These are phyloP conservation scores for Thalassiosira livingstoniorum DNA, from an alignment of 352 stramenopile species.

Conservation along the genomic window DNA sequence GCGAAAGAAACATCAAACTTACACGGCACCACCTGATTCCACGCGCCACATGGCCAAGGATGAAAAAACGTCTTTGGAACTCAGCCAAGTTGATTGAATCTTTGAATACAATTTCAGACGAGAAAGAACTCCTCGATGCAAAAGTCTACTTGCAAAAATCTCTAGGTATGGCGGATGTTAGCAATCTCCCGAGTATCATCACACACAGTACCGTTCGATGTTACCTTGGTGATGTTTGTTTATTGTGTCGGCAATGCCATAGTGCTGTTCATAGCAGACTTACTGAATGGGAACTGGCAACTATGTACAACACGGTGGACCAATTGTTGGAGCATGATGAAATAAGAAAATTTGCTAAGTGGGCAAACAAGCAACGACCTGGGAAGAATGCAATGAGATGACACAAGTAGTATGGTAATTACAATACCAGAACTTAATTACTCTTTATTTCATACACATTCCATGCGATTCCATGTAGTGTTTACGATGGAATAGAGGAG, in stretches of 20 bases:
- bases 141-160: conserved; percentile 39
- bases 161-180: conserved; percentile 19
- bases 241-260: conserved; percentile 91
- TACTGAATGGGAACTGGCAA: conserved; percentile 90
- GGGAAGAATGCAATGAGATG: conserved; percentile 14
- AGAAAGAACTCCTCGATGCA: conserved; percentile 23
- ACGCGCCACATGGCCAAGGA: conserved; percentile 69
- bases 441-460: too few relatives aligned
- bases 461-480: too few relatives aligned
- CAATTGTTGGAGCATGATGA: conserved; percentile 90
- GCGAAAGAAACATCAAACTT: conserved; percentile 91
- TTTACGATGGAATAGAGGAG: too few relatives aligned
- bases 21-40: conserved; percentile 94
- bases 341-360: conserved; percentile 90
- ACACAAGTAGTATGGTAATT: too few relatives aligned
- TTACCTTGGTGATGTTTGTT: conserved; percentile 34
- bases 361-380: conserved; percentile 88
- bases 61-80: conserved; percentile 64
- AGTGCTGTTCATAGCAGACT: conserved; percentile 91
- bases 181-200: conserved; percentile 14
- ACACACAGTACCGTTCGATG: conserved; percentile 24
- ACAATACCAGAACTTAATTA: too few relatives aligned
- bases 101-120: conserved; percentile 21
- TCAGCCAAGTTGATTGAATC: conserved; percentile 46
- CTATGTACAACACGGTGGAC: conserved; percentile 91